phyloP scores from a whole-genome alignment of 352 stramenopile genomes.

The Globisporangium uncinulatum region DNA sequence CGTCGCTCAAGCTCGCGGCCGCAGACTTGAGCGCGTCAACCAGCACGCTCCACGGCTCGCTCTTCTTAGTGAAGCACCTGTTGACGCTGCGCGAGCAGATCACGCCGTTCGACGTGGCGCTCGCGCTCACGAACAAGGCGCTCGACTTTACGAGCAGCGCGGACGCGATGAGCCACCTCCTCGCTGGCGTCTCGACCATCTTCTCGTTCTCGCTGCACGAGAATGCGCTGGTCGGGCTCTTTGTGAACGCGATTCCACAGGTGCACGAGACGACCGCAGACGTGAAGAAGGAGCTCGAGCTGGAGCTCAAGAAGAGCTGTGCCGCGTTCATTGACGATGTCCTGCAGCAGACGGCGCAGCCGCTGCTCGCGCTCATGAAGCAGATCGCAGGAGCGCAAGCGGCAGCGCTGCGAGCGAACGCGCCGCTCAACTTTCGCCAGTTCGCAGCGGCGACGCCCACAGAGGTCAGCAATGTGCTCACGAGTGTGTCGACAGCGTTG shows the following conservation, averaged over 20 bases:
- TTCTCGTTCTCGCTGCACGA: conserved; percentile 59
- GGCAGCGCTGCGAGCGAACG: conserved; percentile 20
- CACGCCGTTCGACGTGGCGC: conserved; percentile 81
- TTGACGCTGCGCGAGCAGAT: conserved; percentile 82
- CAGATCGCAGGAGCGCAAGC: conserved; percentile 50
- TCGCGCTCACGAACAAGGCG: conserved; percentile 60
- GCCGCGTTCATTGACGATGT: conserved; percentile 74
- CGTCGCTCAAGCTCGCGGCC: conserved; percentile 69
- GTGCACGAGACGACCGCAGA: conserved; percentile 76
- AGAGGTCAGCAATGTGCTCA: conserved; percentile 41
- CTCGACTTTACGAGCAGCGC: conserved; percentile 73
- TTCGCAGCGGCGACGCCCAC: conserved; percentile 36
- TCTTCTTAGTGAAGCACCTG: conserved; percentile 81
- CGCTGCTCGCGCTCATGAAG: conserved; percentile 58
- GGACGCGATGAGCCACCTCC: conserved; percentile 66
- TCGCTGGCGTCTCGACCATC: conserved; percentile 57
- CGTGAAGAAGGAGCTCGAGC: conserved; percentile 74
- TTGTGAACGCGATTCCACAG: conserved; percentile 68
- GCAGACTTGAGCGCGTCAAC: conserved; percentile 51
- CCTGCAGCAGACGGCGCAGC: conserved; percentile 49
- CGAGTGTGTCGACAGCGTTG: conserved; percentile 34
- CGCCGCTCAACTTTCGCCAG: conserved; percentile 33
- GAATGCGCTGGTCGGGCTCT: conserved; percentile 51
- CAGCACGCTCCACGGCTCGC: conserved; percentile 47
- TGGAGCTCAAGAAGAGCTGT: conserved; percentile 77